phyloP scores from a whole-genome alignment of 1,284 basidiomycete genomes.

The Leccinum colubrinum region DNA sequence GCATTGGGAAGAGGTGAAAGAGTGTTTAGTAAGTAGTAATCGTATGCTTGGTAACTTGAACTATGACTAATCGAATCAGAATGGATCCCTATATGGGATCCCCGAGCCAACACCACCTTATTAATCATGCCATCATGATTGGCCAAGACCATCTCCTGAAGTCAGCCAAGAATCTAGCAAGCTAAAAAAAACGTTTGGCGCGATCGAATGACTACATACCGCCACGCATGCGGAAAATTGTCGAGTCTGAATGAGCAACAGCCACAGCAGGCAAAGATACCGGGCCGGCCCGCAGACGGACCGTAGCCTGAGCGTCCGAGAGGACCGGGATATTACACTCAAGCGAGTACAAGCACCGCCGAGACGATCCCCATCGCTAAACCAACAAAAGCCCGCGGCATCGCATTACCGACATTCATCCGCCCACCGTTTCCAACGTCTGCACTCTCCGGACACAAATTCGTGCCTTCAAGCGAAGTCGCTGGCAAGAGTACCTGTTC shows the following conservation, averaged over 20 bases:
- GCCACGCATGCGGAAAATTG: neutral
- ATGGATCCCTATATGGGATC: neutral
- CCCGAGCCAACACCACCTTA: neutral
- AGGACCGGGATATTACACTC: slow-evolving; percentile 1
- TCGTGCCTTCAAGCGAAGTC: slow-evolving; percentile 12
- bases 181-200: slow-evolving; percentile 2
- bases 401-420: neutral
- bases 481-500: slow-evolving; percentile 26
- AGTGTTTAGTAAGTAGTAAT: neutral
- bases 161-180: slow-evolving; percentile 3
- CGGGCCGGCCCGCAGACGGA: neutral
- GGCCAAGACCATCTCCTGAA: neutral
- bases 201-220: neutral
- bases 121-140: neutral
- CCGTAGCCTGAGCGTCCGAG: neutral
- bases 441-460: slow-evolving; percentile 18
- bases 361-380: slow-evolving; percentile 8
- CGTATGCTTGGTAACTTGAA: neutral
- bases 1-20: slow-evolving; percentile 12
- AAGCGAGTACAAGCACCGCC: slow-evolving; percentile 6
- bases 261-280: neutral
- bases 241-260: neutral
- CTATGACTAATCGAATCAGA: neutral
- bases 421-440: slow-evolving; percentile 8
- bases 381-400: slow-evolving; percentile 12